Percentiles rank a stretch among this genome's conserved stretches.
These are phyloP conservation scores for Boletus reticuloceps DNA, from an alignment of 768 basidiomycete genomes.

Conservation along the genomic window DNA sequence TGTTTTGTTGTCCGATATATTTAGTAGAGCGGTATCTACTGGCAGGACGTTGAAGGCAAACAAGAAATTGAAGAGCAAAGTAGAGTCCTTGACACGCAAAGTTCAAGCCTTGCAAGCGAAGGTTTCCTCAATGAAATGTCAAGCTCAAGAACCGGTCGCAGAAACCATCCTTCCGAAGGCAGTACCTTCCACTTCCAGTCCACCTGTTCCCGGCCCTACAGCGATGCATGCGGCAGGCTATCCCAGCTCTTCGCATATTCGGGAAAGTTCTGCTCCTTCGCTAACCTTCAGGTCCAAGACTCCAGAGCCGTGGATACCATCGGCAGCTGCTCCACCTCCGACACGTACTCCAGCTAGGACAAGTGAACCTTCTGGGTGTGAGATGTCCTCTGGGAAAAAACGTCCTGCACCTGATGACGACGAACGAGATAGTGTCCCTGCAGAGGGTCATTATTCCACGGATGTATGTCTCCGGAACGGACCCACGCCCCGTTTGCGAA, in stretches of 20 bases:
- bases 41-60: slow-evolving; percentile 74
- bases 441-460: slow-evolving; percentile 57
- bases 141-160: slow-evolving; percentile 19
- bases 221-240: background rate
- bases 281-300: slow-evolving; percentile 48
- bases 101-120: slow-evolving; percentile 70
- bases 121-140: slow-evolving; percentile 51
- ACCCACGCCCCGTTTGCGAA: slow-evolving; percentile 61
- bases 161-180: slow-evolving; percentile 10
- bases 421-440: slow-evolving; percentile 57
- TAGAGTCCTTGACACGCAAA: slow-evolving; percentile 71
- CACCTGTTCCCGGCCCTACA: slow-evolving; percentile 11
- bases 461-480: slow-evolving; percentile 37
- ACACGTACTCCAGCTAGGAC: slow-evolving; percentile 49
- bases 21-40: slow-evolving; percentile 4
- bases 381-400: slow-evolving; percentile 58
- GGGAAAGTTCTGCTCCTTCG: slow-evolving; percentile 44
- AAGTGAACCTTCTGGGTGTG: slow-evolving; percentile 29
- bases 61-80: slow-evolving; percentile 68
- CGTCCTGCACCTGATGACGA: slow-evolving; percentile 77
- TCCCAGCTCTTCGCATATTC: slow-evolving; percentile 8
- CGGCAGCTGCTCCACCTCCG: slow-evolving; percentile 20
- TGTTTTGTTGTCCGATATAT: slow-evolving; percentile 2
- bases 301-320: slow-evolving; percentile 40
- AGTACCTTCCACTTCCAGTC: slow-evolving; percentile 9